These are phyloP conservation scores for Lactarius evosmus DNA, from an alignment of 768 basidiomycete genomes.

Conservation along the genomic window DNA sequence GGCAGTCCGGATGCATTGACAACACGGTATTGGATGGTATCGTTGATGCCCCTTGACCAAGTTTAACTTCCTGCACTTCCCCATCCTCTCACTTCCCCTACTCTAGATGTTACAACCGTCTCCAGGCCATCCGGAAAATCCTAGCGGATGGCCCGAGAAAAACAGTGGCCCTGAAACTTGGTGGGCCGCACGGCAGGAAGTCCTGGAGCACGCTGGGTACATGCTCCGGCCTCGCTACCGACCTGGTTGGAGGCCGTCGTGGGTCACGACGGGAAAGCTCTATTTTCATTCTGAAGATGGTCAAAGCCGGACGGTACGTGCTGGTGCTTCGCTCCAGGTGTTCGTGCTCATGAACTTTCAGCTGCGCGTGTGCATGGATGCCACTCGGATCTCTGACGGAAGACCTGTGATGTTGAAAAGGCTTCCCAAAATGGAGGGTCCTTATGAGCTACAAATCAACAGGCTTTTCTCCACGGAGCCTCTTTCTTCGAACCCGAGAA, in stretches of 20 bases:
- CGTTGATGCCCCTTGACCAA: too few species aligned
- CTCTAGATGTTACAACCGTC: neutral
- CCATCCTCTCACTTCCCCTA: neutral
- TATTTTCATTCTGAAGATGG: slow-evolving; percentile 6
- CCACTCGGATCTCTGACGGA: slow-evolving; percentile 19
- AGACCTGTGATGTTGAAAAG: slow-evolving; percentile 13
- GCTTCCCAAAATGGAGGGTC: neutral
- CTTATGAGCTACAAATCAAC: slow-evolving; percentile 15
- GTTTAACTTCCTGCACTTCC: neutral
- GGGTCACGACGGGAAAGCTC: neutral
- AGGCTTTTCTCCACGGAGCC: slow-evolving; percentile 22
- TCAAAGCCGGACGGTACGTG: neutral
- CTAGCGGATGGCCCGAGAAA: neutral
- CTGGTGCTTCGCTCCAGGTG: rapidly evolving
- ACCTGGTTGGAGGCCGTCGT: slow-evolving; percentile 18
- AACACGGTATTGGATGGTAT: too few species aligned
- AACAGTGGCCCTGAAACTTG: neutral
- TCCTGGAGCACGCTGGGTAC: slow-evolving; percentile 7
- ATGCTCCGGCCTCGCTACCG: slow-evolving; percentile 18
- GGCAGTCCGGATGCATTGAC: too few species aligned
- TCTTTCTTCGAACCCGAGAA: slow-evolving; percentile 30
- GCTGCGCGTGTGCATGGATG: slow-evolving; percentile 11
- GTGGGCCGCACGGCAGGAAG: slow-evolving; percentile 1
- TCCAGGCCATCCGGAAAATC: neutral
- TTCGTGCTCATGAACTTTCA: neutral